Conservation (phyloP, 306 rosid species). For the Macrotyloma uniflorum region DNA sequence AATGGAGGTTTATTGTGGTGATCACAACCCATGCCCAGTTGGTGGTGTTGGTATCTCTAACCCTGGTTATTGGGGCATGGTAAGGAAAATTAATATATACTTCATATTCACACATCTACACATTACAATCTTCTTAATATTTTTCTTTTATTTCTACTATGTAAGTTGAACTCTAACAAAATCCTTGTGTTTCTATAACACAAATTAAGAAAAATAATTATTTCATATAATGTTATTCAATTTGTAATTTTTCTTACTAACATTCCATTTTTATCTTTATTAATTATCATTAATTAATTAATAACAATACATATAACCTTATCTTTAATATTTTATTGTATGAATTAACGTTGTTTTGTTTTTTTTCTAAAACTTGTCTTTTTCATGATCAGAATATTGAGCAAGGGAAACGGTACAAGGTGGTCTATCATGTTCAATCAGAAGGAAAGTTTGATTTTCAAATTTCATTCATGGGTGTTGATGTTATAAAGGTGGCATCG, state of each 20-base stretch:
- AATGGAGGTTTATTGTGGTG: conserved; percentile 74
- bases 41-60: conserved; percentile 81
- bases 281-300: too few species aligned
- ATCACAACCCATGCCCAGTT: conserved; percentile 52
- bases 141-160: neutral
- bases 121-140: neutral
- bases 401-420: conserved; percentile 72
- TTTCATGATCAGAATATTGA: conserved; percentile 62
- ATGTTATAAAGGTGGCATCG: neutral
- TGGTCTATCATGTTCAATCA: conserved; percentile 47
- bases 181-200: too few species aligned
- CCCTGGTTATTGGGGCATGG: conserved; percentile 57
- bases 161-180: neutral
- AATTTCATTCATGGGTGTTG: neutral
- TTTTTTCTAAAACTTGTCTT: neutral
- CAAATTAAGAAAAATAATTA: too few species aligned
- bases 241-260: too few species aligned
- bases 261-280: too few species aligned
- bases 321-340: neutral
- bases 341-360: neutral
- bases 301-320: too few species aligned
- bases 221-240: too few species aligned
- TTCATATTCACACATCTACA: neutral
- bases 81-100: neutral
- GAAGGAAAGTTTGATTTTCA: neutral